Evolutionary conservation across 768 basidiomycete genomes (phyloP).

Genomic region (Rhizopogon salebrosus): DNA sequence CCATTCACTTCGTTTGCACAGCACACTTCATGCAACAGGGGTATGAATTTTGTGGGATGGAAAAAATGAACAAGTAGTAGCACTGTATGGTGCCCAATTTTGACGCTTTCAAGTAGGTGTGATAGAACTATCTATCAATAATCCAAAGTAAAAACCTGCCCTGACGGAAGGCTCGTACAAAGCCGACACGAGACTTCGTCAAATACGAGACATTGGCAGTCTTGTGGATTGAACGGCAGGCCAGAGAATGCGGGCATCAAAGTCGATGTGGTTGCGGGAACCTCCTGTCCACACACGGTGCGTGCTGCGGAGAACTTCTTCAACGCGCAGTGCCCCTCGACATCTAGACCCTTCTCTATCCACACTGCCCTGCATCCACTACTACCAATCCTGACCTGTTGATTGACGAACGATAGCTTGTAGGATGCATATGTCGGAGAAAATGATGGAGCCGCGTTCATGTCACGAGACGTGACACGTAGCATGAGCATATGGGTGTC

Average conservation of each 20-base stretch:
- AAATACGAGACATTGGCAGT: conserved; percentile 44
- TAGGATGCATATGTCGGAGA: background rate
- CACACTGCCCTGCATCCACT: conserved; percentile 47
- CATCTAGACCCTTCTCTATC: conserved; percentile 41
- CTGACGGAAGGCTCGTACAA: conserved; percentile 45
- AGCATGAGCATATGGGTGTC: background rate
- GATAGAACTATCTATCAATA: conserved; percentile 11
- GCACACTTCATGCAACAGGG: background rate
- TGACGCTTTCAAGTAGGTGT: too few relatives aligned
- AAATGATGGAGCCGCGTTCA: background rate
- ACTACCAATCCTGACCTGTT: conserved; percentile 20
- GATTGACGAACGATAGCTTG: background rate
- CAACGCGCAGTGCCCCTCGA: conserved; percentile 39
- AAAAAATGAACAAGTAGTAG: too few relatives aligned
- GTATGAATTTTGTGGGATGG: too few relatives aligned
- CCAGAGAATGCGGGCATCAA: conserved; percentile 43
- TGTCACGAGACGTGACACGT: background rate
- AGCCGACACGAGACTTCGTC: conserved; percentile 53
- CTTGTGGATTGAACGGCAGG: conserved; percentile 45
- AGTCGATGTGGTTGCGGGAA: conserved; percentile 23
- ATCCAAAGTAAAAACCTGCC: conserved; percentile 47
- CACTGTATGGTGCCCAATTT: too few relatives aligned
- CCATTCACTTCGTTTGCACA: background rate
- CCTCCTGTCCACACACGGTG: conserved; percentile 12
- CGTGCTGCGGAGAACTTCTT: conserved; percentile 45